phyloP scores from a whole-genome alignment of 1,284 basidiomycete species.

The Cryptococcus sp. region DNA sequence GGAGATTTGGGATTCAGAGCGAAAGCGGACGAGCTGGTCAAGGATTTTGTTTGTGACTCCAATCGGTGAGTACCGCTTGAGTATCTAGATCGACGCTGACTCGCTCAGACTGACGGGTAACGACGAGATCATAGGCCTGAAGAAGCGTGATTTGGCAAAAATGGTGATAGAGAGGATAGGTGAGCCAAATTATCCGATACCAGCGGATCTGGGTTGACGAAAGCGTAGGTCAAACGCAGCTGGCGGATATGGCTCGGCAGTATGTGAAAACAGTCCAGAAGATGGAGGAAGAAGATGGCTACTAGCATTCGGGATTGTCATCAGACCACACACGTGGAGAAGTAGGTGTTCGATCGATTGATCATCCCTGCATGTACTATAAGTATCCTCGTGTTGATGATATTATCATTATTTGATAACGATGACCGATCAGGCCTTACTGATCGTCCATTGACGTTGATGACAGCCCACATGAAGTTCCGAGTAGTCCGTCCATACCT shows the following conservation, averaged over 20 bases:
- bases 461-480: too few species aligned
- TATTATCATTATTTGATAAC: too few species aligned
- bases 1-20: conserved; percentile 77
- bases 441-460: too few species aligned
- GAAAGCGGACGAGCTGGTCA: conserved; percentile 81
- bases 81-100: not conserved
- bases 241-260: not conserved
- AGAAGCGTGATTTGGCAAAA: not conserved
- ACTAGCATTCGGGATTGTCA: too few species aligned
- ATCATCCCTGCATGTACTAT: too few species aligned
- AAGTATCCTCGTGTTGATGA: too few species aligned
- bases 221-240: not conserved
- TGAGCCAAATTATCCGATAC: not conserved
- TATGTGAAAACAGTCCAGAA: not conserved
- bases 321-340: too few species aligned
- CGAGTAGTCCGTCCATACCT: too few species aligned
- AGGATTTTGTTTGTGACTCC: conserved; percentile 82
- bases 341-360: too few species aligned
- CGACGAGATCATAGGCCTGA: not conserved
- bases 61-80: conserved; percentile 35
- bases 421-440: too few species aligned
- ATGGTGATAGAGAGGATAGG: not conserved
- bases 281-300: too few species aligned
- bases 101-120: not conserved
- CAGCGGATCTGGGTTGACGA: not conserved